phyloP scores from a whole-genome alignment of 2,329 filamentous ascomycete genomes.

The Penicillium psychrosexuale region DNA sequence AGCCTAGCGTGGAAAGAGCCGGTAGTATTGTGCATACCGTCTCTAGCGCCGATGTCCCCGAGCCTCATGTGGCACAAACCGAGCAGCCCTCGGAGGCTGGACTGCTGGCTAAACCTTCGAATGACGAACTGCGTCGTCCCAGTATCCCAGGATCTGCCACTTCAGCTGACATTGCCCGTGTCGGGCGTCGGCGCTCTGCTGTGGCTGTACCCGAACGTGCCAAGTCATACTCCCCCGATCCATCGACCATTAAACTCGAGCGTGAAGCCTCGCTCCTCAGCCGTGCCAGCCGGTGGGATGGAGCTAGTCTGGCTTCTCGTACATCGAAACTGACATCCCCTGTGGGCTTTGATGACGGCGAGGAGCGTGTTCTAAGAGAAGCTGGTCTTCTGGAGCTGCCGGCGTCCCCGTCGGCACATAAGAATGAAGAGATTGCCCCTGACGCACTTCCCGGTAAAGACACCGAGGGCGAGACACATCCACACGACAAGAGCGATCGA shows the following conservation, averaged over 20 bases:
- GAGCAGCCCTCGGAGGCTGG: conserved; percentile 16
- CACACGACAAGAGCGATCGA: conserved; percentile 44
- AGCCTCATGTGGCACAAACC: conserved; percentile 12
- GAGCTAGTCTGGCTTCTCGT: conserved; percentile 33
- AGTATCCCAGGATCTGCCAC: conserved; percentile 33
- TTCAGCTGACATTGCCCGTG: conserved; percentile 30
- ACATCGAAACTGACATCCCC: conserved; percentile 36
- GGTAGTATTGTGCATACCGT: conserved; percentile 24
- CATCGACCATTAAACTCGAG: conserved; percentile 26
- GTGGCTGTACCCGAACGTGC: conserved; percentile 29
- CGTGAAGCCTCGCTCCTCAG: conserved; percentile 42
- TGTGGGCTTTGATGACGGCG: conserved; percentile 58
- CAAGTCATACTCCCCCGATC: conserved; percentile 25
- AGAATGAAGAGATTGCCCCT: conserved; percentile 40
- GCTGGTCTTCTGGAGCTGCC: conserved; percentile 59
- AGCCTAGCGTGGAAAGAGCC: conserved; percentile 21
- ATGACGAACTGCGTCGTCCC: conserved; percentile 29
- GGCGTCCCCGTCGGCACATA: conserved; percentile 42
- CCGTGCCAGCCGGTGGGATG: conserved; percentile 36
- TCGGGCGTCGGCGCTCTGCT: conserved; percentile 29
- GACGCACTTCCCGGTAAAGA: conserved; percentile 44
- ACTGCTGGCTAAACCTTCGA: conserved; percentile 23
- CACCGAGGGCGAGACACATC: conserved; percentile 38
- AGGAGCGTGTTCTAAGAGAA: conserved; percentile 66
- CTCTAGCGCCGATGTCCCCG: conserved; percentile 24